These are phyloP conservation scores for Usnea hakonensis DNA, from an alignment of 495 filamentous ascomycete species.

Conservation along the genomic window DNA sequence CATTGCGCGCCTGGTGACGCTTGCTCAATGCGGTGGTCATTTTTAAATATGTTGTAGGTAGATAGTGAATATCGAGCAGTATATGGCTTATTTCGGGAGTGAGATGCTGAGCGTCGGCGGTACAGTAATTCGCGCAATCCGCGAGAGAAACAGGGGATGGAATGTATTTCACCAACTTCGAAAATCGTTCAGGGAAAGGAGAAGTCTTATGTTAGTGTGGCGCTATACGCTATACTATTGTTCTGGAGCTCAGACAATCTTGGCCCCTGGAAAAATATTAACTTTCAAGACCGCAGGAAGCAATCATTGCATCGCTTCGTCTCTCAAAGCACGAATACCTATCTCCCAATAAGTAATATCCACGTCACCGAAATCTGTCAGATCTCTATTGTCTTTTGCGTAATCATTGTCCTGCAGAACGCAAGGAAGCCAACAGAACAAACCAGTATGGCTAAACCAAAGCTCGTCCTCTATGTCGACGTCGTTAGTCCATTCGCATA, in stretches of 20 bases:
- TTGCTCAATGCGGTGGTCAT: slow-evolving; percentile 65
- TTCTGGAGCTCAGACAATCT: not conserved
- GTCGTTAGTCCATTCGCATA: slow-evolving; percentile 66
- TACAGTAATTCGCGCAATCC: not conserved
- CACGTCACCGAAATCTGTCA: no score
- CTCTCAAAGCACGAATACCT: not conserved
- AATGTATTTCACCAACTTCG: not conserved
- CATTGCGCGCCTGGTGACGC: slow-evolving; percentile 94
- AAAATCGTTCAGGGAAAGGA: not conserved
- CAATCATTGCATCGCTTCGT: not conserved
- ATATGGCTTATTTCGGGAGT: not conserved
- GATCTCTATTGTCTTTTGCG: not conserved
- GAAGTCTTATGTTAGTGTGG: not conserved
- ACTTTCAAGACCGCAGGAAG: no score
- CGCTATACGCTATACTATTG: not conserved
- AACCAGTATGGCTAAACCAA: slow-evolving; percentile 40
- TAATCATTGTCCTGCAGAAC: not conserved
- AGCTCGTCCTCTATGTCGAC: slow-evolving; percentile 61
- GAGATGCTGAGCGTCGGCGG: not conserved
- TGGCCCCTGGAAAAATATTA: not conserved
- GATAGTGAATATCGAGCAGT: not conserved
- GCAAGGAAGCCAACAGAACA: not conserved
- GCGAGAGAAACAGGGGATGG: not conserved
- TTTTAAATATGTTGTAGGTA: not conserved
- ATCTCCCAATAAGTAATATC: no score